Conservation (phyloP, 306 rosid genomes). For the Pyrus betulifolia region DNA sequence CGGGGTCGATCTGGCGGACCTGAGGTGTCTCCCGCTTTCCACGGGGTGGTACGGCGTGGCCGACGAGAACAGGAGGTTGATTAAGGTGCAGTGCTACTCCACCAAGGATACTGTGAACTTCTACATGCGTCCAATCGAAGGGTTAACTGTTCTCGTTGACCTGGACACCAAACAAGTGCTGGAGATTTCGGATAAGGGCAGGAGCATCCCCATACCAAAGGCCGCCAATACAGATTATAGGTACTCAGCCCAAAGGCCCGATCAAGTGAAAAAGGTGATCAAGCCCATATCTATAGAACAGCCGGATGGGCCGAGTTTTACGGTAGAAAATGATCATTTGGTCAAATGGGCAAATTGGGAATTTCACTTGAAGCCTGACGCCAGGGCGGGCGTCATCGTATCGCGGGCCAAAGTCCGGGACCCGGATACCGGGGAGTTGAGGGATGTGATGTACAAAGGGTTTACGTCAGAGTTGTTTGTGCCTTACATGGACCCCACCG, state of each 20-base stretch:
- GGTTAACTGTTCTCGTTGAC: constrained; percentile 62
- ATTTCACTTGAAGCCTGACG: constrained; percentile 61
- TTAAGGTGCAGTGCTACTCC: constrained; percentile 76
- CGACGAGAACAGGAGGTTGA: constrained; percentile 51
- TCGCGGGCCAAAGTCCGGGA: constrained; percentile 60
- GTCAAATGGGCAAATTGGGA: constrained; percentile 96
- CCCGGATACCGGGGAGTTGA: constrained; percentile 50
- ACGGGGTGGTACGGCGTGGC: constrained; percentile 66
- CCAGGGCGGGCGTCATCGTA: constrained; percentile 55
- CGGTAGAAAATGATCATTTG: constrained; percentile 43
- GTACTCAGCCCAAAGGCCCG: constrained; percentile 41
- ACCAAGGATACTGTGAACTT: constrained; percentile 65
- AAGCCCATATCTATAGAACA: constrained; percentile 90
- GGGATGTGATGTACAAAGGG: constrained; percentile 79
- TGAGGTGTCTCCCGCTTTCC: constrained; percentile 61
- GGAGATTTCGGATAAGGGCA: constrained; percentile 50
- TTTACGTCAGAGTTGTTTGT: constrained; percentile 74
- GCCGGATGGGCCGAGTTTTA: constrained; percentile 78
- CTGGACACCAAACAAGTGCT: constrained; percentile 47
- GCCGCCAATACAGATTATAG: constrained; percentile 75
- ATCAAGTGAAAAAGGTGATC: constrained; percentile 26
- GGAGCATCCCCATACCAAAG: constrained; percentile 51
- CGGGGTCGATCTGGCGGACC: constrained; percentile 52
- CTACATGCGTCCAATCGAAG: constrained; percentile 93
- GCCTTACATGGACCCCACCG: constrained; percentile 90